Percentiles rank a stretch among this genome's conserved stretches.
These are phyloP conservation scores for Stephania yunnanensis DNA, from an alignment of 164 flowering plant species.

Conservation along the genomic window DNA sequence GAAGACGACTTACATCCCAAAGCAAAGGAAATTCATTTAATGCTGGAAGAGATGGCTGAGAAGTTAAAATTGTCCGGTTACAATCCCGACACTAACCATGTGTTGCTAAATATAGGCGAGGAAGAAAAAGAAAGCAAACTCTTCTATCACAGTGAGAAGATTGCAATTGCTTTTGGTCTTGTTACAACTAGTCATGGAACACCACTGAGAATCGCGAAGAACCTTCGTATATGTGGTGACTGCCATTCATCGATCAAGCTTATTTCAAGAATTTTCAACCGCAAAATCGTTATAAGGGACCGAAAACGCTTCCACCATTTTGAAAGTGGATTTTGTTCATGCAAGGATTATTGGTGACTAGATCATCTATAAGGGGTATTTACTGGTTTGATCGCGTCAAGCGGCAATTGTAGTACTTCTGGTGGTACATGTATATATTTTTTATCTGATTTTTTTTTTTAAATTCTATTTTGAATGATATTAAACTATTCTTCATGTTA, in stretches of 20 bases:
- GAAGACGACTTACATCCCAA: conserved; percentile 47
- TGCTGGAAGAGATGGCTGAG: conserved; percentile 41
- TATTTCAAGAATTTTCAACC: conserved; percentile 10
- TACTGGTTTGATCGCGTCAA: neutral
- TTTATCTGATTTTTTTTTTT: neutral
- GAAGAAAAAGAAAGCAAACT: conserved; percentile 33
- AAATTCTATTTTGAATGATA: neutral
- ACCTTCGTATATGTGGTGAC: conserved; percentile 50
- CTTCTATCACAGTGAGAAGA: conserved; percentile 48
- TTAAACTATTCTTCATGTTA: neutral
- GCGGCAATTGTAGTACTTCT: neutral
- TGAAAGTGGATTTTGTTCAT: conserved; percentile 11
- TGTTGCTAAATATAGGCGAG: conserved; percentile 44
- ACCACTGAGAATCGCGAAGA: conserved; percentile 41
- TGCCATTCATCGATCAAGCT: conserved; percentile 38
- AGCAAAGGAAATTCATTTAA: conserved; percentile 37
- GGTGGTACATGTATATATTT: neutral
- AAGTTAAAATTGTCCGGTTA: conserved; percentile 30
- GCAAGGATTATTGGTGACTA: conserved; percentile 11
- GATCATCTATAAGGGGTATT: neutral
- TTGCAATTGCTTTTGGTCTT: conserved; percentile 53
- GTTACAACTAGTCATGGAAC: conserved; percentile 34
- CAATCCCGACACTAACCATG: conserved; percentile 37
- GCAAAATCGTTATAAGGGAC: conserved; percentile 9
- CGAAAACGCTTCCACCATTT: conserved; percentile 13